phyloP scores from a whole-genome alignment of 495 filamentous ascomycete species.

The Chaetomium cochliodes region DNA sequence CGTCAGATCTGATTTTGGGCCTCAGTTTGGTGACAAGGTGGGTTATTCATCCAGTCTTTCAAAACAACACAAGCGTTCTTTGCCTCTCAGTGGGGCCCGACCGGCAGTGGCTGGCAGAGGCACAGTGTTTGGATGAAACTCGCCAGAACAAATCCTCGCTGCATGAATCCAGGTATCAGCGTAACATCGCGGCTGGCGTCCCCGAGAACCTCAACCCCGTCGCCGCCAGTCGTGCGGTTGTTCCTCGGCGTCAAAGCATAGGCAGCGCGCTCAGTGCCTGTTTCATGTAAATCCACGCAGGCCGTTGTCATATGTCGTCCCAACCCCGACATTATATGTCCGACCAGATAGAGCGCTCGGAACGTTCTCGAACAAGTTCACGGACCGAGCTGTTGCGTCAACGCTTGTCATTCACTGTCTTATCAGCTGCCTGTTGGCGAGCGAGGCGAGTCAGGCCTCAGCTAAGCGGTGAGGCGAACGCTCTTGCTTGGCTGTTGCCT shows the following conservation, averaged over 20 bases:
- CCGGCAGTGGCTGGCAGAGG: slow-evolving; percentile 4
- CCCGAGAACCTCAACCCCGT: neutral
- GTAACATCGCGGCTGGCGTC: neutral
- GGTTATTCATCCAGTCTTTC: neutral
- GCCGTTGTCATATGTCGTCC: slow-evolving; percentile 18
- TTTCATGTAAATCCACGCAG: slow-evolving; percentile 30
- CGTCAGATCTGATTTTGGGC: slow-evolving; percentile 1
- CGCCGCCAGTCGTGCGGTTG: neutral
- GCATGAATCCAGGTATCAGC: slow-evolving; percentile 1
- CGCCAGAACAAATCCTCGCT: slow-evolving; percentile 4
- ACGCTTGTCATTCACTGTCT: neutral
- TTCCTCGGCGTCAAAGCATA: slow-evolving; percentile 2
- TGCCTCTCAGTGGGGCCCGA: slow-evolving; percentile 9
- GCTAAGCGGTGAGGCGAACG: neutral
- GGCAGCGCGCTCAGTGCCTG: neutral
- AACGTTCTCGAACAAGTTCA: neutral
- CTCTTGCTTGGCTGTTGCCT: neutral
- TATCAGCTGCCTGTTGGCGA: neutral
- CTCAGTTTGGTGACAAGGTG: too few species aligned
- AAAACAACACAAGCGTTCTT: slow-evolving; percentile 8
- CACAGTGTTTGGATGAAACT: slow-evolving; percentile 17
- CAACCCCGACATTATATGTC: slow-evolving; percentile 17
- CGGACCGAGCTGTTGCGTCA: neutral
- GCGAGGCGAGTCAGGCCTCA: neutral
- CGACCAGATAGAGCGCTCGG: slow-evolving; percentile 14